Evolutionary conservation across 257 asterid genomes (phyloP), one percentile per base, ranked within the genome.

Genomic region (Salvia rosmarinus): DNA sequence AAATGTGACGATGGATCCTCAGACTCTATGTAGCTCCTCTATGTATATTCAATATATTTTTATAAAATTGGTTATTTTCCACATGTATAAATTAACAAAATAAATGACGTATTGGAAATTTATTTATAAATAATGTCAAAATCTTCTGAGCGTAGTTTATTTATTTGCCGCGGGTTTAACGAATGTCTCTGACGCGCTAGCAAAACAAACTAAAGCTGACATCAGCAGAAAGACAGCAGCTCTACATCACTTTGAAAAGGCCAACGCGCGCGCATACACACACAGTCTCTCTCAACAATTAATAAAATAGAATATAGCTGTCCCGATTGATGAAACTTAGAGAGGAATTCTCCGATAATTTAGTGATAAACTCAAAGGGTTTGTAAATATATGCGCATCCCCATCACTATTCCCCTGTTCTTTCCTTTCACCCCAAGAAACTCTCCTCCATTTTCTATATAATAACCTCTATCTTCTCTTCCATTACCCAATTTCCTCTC

Each of bases 371-470:
- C 65, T 68, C n/a, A 34, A 67, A 10, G 52, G 73, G 50, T 56
- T 40, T 55, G 47, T 19, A 13, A 20, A 34, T 0, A 4, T 44
- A 0, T 4, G 16, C 62, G 40, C 32, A 21, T 44, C 40, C 67
- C 52, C 73, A 56, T 67, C 69, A 67, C 62, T 20, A 55, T 30
- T 74, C 46, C 73, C 49, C 34, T 68, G 59, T 60, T 3, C 72
- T 42, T 75, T 75, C 79, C 79, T 75, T 75, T 60, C 70, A 50
- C 57, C 75, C 66, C 79, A 75, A 75, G 75, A 37, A 60, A 75
- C 56, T 35, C 49, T 9, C 39, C 7, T 9, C 55, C 11, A 23
- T 46, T 52, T 39, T 28, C 14, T 54, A 42, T 16, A 32, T 59
- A 63, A 52, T n/a, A 17, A 9, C 17, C 3, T 16, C 19, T 9